phyloP scores from a whole-genome alignment of 164 flowering plant species.

The Buxus sempervirens region DNA sequence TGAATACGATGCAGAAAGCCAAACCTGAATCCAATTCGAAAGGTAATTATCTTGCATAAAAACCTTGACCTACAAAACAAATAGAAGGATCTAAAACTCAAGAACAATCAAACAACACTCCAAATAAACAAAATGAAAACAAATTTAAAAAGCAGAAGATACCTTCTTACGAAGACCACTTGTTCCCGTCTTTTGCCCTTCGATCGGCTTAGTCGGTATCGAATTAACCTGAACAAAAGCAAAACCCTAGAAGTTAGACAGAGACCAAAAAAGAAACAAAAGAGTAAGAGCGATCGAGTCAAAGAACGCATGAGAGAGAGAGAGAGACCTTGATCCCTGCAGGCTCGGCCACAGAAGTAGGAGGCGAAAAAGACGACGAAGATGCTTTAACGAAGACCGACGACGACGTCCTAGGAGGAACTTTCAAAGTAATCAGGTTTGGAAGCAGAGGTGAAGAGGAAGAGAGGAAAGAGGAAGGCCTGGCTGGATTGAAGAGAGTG shows the following conservation, averaged over 20 bases:
- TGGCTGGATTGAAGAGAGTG: constrained; percentile 4
- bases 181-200: constrained; percentile 97
- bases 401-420: constrained; percentile 15
- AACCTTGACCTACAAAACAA: constrained; percentile 66
- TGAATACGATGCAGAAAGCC: constrained; percentile 1
- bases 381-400: constrained; percentile 31
- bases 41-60: constrained; percentile 90
- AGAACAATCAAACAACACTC: background rate
- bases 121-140: constrained; percentile 1
- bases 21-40: constrained; percentile 97
- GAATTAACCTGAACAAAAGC: constrained; percentile 43
- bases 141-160: background rate
- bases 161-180: constrained; percentile 97
- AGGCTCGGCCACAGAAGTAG: constrained; percentile 45
- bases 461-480: constrained; percentile 10
- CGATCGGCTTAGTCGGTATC: constrained; percentile 79
- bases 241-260: constrained; percentile 1
- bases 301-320: too few relatives aligned
- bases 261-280: constrained; percentile 5
- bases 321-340: too few relatives aligned
- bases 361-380: constrained; percentile 35
- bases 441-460: constrained; percentile 12
- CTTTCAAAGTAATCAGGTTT: constrained; percentile 6
- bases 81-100: background rate
- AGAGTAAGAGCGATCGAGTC: too few relatives aligned